Conservation (phyloP, 352 stramenopile genomes). For the Phytophthora macrochlamydospora region DNA sequence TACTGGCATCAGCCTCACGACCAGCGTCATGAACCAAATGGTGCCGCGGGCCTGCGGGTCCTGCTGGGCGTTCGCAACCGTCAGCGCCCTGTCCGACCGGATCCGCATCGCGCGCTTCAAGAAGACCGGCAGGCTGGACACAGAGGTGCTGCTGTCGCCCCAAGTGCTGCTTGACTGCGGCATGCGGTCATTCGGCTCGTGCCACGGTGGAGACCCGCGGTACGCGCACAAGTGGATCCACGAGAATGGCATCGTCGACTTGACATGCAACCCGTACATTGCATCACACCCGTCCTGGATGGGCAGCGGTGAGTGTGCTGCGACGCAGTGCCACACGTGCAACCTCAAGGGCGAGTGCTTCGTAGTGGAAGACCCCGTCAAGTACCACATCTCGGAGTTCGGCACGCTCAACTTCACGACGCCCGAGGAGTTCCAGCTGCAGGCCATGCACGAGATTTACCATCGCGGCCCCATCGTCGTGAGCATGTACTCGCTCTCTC, state of each 20-base stretch:
- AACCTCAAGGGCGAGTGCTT: slow-evolving; percentile 63
- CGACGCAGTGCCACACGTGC: slow-evolving; percentile 73
- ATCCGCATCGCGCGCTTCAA: slow-evolving; percentile 74
- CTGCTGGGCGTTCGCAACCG: slow-evolving; percentile 79
- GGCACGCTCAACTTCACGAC: slow-evolving; percentile 79
- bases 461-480: slow-evolving; percentile 94
- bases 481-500: slow-evolving; percentile 87
- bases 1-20: slow-evolving; percentile 77
- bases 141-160: slow-evolving; percentile 69
- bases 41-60: slow-evolving; percentile 74
- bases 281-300: slow-evolving; percentile 81
- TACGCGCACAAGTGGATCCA: slow-evolving; percentile 87
- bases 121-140: slow-evolving; percentile 58
- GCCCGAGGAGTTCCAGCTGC: slow-evolving; percentile 64
- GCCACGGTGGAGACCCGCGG: slow-evolving; percentile 76
- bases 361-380: slow-evolving; percentile 59
- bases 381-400: slow-evolving; percentile 77
- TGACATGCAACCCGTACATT: slow-evolving; percentile 85
- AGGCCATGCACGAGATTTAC: slow-evolving; percentile 96
- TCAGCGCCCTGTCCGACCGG: slow-evolving; percentile 76
- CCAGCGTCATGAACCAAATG: slow-evolving; percentile 83
- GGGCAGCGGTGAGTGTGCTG: slow-evolving; percentile 53
- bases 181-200: slow-evolving; percentile 84
- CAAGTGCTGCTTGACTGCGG: slow-evolving; percentile 78
- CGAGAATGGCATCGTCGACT: slow-evolving; percentile 82